Base-by-base conservation (phyloP, 306 rosid species). In the Nissolia schottii region DNA sequence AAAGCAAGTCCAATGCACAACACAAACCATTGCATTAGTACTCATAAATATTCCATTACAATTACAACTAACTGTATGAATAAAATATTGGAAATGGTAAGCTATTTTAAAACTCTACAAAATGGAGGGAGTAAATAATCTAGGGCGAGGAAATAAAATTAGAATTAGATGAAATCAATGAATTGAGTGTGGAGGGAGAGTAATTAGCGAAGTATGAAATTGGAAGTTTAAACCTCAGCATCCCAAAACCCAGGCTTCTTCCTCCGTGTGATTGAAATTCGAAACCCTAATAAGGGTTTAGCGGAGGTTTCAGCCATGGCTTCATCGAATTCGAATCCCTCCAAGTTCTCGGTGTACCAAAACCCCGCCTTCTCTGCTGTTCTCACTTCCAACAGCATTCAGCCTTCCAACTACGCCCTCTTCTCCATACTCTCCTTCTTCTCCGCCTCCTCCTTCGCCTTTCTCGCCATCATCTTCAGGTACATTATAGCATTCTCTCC, bases 381-480 rank as follows among this genome's bases (percentile, higher is more conserved):
- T 13, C 93, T 94, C 46, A 94, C 96, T 23, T 81, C 95, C 76
- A 86, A 68, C 61, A 91, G 99, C 60, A 71, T 91, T 51, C 96
- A 78, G 9, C 97, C 97, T 79, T 82, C 96, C 22, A 86, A 80
- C 25, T 78, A 76, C 78, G 74, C 91, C 8, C 64, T 88, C 79
- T 69, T 89, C 34, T 82, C 81, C 67, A 70, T 81, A 81, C 55
- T 85, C 73, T 89, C 80, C 25, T 79, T 91, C 87, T 86, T 88
- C 76, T 81, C 88, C 35, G 87, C 82, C 55, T 83, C 96, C 23
- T 85, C 93, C 49, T 75, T 86, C 67, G 84, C 85, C 65, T 80
- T 91, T 75, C 82, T 91, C 71, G 53, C 82, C n/a, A 37, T 86
- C 64, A 29, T 85, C 62, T 81, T 87, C 87, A 77, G 90, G 98